A percentile compares a stretch with the other conserved stretches of the same genome.
These are phyloP conservation scores for Curvularia eragrostidis DNA, from an alignment of 2,329 filamentous ascomycete species.

Conservation along the genomic window DNA sequence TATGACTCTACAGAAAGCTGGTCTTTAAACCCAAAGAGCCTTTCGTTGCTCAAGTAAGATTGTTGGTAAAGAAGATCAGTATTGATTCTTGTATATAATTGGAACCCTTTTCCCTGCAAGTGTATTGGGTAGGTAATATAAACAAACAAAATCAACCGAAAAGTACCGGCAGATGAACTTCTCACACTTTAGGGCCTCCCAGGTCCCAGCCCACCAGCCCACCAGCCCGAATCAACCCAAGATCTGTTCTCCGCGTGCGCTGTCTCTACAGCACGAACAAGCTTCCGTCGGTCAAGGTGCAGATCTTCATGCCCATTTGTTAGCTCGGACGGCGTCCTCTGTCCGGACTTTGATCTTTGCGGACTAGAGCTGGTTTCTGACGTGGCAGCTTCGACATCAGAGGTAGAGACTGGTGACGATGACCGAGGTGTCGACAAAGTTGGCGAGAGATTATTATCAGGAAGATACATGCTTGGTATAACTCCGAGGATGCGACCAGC, in stretches of 20 bases:
- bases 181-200: slow-evolving; percentile 2
- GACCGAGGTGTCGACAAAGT: slow-evolving; percentile 32
- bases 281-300: slow-evolving; percentile 47
- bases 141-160: too few relatives aligned
- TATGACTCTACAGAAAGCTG: neutral
- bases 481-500: slow-evolving; percentile 57
- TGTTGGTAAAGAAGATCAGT: neutral
- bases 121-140: neutral
- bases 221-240: slow-evolving; percentile 47
- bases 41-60: neutral
- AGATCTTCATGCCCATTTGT: slow-evolving; percentile 50
- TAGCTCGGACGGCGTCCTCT: slow-evolving; percentile 29
- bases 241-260: slow-evolving; percentile 38
- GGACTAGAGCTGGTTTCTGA: slow-evolving; percentile 14
- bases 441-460: slow-evolving; percentile 20
- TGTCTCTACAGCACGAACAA: slow-evolving; percentile 38
- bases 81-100: neutral
- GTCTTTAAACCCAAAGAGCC: neutral
- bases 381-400: slow-evolving; percentile 20
- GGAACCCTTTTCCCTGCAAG: neutral
- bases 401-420: slow-evolving; percentile 26
- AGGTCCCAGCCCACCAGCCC: slow-evolving; percentile 43
- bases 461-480: slow-evolving; percentile 31
- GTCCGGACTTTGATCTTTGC: slow-evolving; percentile 12
- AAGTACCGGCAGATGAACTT: neutral